Evolutionary conservation across 2,329 filamentous ascomycete genomes (phyloP).

Genomic region (Colletotrichum liaoningense): DNA sequence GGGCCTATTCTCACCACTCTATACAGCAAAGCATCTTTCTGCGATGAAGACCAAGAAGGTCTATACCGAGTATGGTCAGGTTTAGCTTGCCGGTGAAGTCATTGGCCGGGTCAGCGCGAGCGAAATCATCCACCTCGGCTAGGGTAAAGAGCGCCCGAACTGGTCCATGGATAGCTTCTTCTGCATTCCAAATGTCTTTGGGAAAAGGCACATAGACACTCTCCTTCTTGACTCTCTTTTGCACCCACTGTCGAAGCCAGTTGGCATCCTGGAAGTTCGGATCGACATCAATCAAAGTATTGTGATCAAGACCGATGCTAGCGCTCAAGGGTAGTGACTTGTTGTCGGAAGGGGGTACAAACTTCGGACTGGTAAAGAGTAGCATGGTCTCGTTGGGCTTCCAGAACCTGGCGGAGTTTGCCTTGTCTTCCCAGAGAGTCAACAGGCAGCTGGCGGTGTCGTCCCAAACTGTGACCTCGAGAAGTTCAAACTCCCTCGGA

Average conservation of each 20-base stretch:
- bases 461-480: constrained; percentile 67
- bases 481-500: constrained; percentile 46
- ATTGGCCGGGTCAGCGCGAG: constrained; percentile 43
- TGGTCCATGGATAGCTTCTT: constrained; percentile 45
- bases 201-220: constrained; percentile 62
- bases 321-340: constrained; percentile 14
- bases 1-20: constrained; percentile 49
- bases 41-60: constrained; percentile 44
- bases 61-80: constrained; percentile 46
- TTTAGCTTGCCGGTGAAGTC: constrained; percentile 54
- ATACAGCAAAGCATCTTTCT: constrained; percentile 51
- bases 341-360: neutral
- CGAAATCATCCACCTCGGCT: constrained; percentile 55
- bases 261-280: constrained; percentile 63
- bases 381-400: constrained; percentile 60
- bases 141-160: constrained; percentile 52
- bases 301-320: constrained; percentile 48
- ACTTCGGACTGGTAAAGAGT: constrained; percentile 58
- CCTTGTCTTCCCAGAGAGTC: constrained; percentile 66
- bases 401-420: constrained; percentile 57
- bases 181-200: constrained; percentile 49
- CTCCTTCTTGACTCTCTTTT: constrained; percentile 59
- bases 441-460: constrained; percentile 64
- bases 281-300: constrained; percentile 66
- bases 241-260: constrained; percentile 63